These are phyloP conservation scores for Lasiodiplodia hormozganensis DNA, from an alignment of 2,329 filamentous ascomycete species.

Conservation along the genomic window DNA sequence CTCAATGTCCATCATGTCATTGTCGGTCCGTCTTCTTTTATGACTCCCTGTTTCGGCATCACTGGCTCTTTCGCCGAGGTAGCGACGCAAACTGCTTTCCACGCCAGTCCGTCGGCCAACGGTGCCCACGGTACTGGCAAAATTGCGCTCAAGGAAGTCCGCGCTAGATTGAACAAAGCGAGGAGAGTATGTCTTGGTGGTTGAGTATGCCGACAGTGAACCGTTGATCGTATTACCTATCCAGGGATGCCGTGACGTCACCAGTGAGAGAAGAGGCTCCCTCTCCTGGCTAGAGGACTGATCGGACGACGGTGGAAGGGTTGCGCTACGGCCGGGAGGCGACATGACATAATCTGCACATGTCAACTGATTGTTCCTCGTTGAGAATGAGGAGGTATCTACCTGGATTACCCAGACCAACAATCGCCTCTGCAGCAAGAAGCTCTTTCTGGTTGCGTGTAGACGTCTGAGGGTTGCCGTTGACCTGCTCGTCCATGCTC, in stretches of 20 bases:
- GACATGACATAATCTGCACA: conserved; percentile 52
- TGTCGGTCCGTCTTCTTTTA: conserved; percentile 53
- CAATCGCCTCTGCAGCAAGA: conserved; percentile 58
- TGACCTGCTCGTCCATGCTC: conserved; percentile 47
- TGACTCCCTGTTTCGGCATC: conserved; percentile 46
- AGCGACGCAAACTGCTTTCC: conserved; percentile 85
- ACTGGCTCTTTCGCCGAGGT: conserved; percentile 69
- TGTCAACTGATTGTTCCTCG: conserved; percentile 28
- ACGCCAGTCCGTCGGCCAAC: conserved; percentile 87
- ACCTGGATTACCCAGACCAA: conserved; percentile 58
- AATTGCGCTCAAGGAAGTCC: conserved; percentile 87
- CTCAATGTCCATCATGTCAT: conserved; percentile 58
- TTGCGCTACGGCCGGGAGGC: conserved; percentile 43
- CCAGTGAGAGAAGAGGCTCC: conserved; percentile 83
- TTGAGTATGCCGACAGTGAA: conserved; percentile 83
- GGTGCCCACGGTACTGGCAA: conserved; percentile 84
- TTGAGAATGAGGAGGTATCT: conserved; percentile 31
- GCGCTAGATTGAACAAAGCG: conserved; percentile 85
- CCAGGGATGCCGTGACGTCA: conserved; percentile 87
- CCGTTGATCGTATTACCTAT: conserved; percentile 84
- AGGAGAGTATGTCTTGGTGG: conserved; percentile 88
- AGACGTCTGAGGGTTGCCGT: conserved; percentile 28
- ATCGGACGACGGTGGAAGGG: conserved; percentile 46
- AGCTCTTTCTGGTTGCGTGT: conserved; percentile 45
- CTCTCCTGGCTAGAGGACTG: conserved; percentile 57